Base-by-base conservation (phyloP, 768 basidiomycete species). In the Russula vinacea region DNA sequence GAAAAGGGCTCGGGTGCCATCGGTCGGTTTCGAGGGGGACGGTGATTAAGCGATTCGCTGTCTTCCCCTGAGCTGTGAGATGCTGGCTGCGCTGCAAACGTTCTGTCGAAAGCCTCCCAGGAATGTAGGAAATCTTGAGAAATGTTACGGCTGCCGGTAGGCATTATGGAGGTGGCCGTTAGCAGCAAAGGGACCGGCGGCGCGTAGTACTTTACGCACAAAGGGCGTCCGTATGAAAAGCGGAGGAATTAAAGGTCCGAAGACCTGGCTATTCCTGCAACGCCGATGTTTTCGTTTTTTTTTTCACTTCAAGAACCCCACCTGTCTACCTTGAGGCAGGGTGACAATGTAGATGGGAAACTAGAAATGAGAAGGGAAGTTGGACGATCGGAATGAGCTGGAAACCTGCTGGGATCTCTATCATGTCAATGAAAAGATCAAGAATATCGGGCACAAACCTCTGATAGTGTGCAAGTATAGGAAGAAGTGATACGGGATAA, bases 1-100 rank as follows among this genome's bases (percentile, higher is more conserved):
- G 68, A 64, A 58, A 64, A 69, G 11, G 67, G 68, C 56, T 69
- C 68, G 44, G 68, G 68, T n/a, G 68, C 68, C 67, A 68, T 68
- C 8, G 68, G 68, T 58, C 68, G 42, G 40, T 63, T 39, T 54
- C 58, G 62, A 42, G 49, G 67, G 3, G 35, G 58, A 10, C n/a
- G 42, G 17, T 44, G 45, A 39, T 65, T 56, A 33, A 58, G 64
- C 50, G 60, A 58, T 22, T 55, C 49, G 63, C 42, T 60, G 45
- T 69, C 67, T 51, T 58, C 64, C 37, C 32, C 56, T 13, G 42
- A 50, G 39, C 60, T 61, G 29, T 54, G 47, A 22, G 68, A 68
- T 22, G 58, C 35, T 24, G 67, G 67, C 22, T 68, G 67, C 32
- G 66, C 62, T 45, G 67, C 58, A 51, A 68, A 68, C 13, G 61